Evolutionary conservation across 2,329 filamentous ascomycete species (phyloP).

Genomic region (Xylariaceae sp.): DNA sequence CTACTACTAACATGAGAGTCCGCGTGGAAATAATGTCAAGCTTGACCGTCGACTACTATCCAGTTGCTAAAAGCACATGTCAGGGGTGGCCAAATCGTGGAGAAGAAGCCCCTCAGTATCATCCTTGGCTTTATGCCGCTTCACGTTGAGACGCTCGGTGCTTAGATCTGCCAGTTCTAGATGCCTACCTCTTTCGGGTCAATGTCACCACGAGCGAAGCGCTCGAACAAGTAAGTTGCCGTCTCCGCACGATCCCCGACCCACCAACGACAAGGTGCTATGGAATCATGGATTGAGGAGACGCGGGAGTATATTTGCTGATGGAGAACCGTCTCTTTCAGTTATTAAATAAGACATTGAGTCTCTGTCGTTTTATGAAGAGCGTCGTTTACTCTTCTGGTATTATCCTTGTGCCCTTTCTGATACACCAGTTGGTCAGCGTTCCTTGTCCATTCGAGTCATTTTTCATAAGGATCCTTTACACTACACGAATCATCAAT

Average conservation of each 20-base stretch:
- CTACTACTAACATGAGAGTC: no score
- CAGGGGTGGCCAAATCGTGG: neutral
- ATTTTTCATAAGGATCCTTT: neutral
- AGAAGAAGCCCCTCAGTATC: neutral
- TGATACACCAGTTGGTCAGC: neutral
- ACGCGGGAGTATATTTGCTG: slow-evolving; percentile 33
- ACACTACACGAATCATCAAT: neutral
- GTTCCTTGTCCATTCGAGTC: neutral
- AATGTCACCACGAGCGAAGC: slow-evolving; percentile 35
- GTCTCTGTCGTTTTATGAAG: slow-evolving; percentile 2
- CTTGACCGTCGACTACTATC: no score
- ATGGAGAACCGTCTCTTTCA: slow-evolving; percentile 26
- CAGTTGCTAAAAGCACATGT: neutral
- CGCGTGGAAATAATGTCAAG: no score
- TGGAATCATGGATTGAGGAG: slow-evolving; percentile 9
- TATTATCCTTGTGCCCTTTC: slow-evolving; percentile 10
- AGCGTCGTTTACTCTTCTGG: slow-evolving; percentile 15
- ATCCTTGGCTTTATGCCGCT: neutral
- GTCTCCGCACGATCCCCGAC: slow-evolving; percentile 26
- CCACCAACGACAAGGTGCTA: slow-evolving; percentile 25
- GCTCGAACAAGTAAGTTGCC: slow-evolving; percentile 27
- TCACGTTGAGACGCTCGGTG: slow-evolving; percentile 16
- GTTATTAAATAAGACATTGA: slow-evolving; percentile 5
- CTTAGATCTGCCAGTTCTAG: slow-evolving; percentile 1
- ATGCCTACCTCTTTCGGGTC: slow-evolving; percentile 32